Evolutionary conservation across 768 basidiomycete species (phyloP).

Genomic region (Rhizopogon vesiculosus): DNA sequence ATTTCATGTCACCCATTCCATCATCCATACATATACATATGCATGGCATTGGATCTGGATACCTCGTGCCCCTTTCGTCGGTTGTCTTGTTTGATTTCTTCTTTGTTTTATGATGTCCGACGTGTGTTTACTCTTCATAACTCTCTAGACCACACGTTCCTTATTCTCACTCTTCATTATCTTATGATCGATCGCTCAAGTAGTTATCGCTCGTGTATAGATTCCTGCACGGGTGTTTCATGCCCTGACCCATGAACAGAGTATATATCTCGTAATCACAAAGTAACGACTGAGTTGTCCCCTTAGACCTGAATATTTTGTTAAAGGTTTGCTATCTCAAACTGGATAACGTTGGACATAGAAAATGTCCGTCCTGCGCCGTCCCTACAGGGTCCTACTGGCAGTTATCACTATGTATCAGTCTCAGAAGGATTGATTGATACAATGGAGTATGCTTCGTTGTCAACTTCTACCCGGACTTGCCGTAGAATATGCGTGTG

Average conservation of each 20-base stretch:
- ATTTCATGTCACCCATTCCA: neutral
- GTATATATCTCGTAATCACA: neutral
- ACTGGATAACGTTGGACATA: too few relatives aligned
- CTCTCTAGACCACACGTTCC: conserved; percentile 2
- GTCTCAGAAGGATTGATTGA: too few relatives aligned
- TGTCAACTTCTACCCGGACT: too few relatives aligned
- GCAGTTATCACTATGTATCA: too few relatives aligned
- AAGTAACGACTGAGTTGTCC: neutral
- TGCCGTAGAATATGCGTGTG: too few relatives aligned
- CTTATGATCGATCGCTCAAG: neutral
- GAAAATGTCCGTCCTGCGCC: too few relatives aligned
- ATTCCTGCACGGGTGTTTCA: neutral
- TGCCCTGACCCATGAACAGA: neutral
- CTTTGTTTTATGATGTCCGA: neutral
- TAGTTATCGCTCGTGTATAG: neutral
- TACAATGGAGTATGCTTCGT: too few relatives aligned
- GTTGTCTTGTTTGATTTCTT: conserved; percentile 1
- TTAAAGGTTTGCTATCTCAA: too few relatives aligned
- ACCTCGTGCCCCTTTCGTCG: conserved; percentile 1
- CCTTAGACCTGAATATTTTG: too few relatives aligned
- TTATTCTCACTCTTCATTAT: conserved; percentile 2
- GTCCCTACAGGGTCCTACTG: too few relatives aligned
- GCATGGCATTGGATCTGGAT: conserved; percentile 7
- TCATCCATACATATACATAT: conserved; percentile 7
- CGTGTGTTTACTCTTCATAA: neutral